Evolutionary conservation across 73 alveolate species (phyloP), one percentile per base, ranked within the genome.

Genomic region (Paramecium pentaurelia): DNA sequence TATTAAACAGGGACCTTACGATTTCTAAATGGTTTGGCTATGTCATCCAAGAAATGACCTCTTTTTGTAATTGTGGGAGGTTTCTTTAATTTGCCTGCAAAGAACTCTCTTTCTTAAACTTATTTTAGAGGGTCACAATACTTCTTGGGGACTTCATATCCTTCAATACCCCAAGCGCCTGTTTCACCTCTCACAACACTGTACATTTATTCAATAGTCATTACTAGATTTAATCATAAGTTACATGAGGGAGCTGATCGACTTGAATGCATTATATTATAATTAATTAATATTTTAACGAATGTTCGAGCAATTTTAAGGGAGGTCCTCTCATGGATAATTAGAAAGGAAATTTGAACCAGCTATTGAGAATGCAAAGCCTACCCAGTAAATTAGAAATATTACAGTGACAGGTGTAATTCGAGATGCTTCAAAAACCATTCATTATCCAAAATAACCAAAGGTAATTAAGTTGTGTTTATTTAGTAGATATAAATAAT

Each of bases 101-200:
- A 60, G 30, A 40, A 45, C 25, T 22, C 42, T 44, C 68, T 44
- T 27, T 89, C 94, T 20, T 71, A 37, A 14, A 45, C 59, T 18
- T 40, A 54, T 20, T 89, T 71, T 25, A 40, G 38, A n/a, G 86
- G 92, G 84, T 89, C 92, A 36, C 71, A 70, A 73, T 89, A 89
- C 75, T 89, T 89, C 84, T 89, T 89, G 47, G 90, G 92, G 36
- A 89, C 92, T 45, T 89, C 94, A 42, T 89, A 89, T 44, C 94
- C 94, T 44, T 89, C 94, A 25, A 89, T 71, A 45, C 94, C 94
- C 94, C 94, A 89, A 45, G 94, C 90, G 1, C 92, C 94, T 42
- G 80, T 77, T 47, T 89, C 86, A 10, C 94, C 88, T 70, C 92
- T 70, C 5, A 83, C 60, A 22, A 89, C 88, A 28, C 77, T 71